phyloP scores from a whole-genome alignment of 148 eudicot species.

The Pouteria glomerata region DNA sequence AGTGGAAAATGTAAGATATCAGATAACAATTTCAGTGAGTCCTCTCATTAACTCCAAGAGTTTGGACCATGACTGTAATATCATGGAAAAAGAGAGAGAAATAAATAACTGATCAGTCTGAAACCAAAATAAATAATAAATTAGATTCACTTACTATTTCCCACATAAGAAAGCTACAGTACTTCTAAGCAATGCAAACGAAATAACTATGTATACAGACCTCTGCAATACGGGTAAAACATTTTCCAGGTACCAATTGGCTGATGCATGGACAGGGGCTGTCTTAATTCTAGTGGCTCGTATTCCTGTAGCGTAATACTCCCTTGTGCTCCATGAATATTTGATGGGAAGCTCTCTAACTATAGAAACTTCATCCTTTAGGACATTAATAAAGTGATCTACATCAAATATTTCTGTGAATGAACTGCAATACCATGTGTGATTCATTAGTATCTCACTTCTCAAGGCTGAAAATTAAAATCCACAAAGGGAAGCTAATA shows the following conservation, averaged over 20 bases:
- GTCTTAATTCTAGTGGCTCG: conserved; percentile 83
- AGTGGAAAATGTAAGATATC: not conserved
- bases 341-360: conserved; percentile 82
- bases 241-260: conserved; percentile 81
- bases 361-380: conserved; percentile 79
- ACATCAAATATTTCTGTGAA: conserved; percentile 91
- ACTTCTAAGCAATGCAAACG: conserved; percentile 5
- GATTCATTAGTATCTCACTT: not conserved
- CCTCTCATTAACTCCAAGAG: not conserved
- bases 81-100: not conserved
- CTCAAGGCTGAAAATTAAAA: not conserved
- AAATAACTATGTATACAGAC: conserved; percentile 35
- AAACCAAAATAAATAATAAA: not conserved
- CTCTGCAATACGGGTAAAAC: conserved; percentile 74
- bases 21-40: not conserved
- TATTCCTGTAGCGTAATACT: conserved; percentile 77
- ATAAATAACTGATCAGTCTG: not conserved
- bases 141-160: not conserved
- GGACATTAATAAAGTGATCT: conserved; percentile 78
- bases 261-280: conserved; percentile 98
- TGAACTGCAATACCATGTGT: conserved; percentile 39
- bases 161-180: not conserved
- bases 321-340: conserved; percentile 94
- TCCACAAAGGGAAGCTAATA: not conserved
- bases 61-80: not conserved